These are phyloP conservation scores for Fraxinus sp. DNA, from an alignment of 305 asterid genomes.

Conservation along the genomic window DNA sequence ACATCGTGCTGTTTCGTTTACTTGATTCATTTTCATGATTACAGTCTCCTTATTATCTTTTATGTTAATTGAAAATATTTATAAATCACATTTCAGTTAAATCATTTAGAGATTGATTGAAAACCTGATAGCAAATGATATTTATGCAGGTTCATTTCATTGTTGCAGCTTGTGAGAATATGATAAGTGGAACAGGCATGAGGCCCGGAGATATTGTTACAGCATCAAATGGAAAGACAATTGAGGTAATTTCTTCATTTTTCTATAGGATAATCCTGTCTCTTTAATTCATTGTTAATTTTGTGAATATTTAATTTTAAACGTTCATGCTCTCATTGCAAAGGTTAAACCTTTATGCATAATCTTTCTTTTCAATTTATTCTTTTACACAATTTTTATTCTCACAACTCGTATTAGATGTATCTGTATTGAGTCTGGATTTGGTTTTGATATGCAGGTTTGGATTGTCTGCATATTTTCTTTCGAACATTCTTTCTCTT, in stretches of 20 bases:
- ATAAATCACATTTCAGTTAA: neutral
- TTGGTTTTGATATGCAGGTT: neutral
- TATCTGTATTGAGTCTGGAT: neutral
- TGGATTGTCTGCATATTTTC: neutral
- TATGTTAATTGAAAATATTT: neutral
- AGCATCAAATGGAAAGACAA: constrained; percentile 89
- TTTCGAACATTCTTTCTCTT: neutral
- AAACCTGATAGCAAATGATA: constrained; percentile 17
- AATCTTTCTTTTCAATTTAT: neutral
- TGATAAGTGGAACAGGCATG: constrained; percentile 95
- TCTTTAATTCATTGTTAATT: constrained; percentile 2
- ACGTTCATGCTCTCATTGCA: neutral
- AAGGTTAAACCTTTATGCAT: neutral
- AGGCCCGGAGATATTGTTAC: constrained; percentile 85
- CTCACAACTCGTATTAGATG: neutral
- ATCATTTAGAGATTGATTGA: constrained; percentile 8
- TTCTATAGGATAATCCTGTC: neutral
- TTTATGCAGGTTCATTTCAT: constrained; percentile 73
- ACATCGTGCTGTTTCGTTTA: neutral
- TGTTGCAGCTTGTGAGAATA: constrained; percentile 92
- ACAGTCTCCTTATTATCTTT: neutral
- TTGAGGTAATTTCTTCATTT: constrained; percentile 55
- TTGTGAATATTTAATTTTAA: neutral
- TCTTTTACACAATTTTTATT: neutral
- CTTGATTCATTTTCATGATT: neutral